A percentile compares a stretch with the other conserved stretches of the same genome.
These are phyloP conservation scores for Arabis alpina DNA, from an alignment of 345 rosid species.

Conservation along the genomic window DNA sequence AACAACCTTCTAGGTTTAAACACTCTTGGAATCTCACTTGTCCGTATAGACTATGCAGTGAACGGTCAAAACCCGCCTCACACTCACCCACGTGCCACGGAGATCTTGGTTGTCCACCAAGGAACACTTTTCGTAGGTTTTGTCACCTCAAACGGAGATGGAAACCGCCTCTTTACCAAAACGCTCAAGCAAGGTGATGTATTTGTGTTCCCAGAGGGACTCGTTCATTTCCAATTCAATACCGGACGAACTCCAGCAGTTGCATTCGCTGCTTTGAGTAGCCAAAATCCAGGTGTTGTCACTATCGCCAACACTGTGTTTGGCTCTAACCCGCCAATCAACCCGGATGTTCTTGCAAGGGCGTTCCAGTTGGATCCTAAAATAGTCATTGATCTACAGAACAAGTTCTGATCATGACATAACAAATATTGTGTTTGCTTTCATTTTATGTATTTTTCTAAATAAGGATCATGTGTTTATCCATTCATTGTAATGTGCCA, in stretches of 20 bases:
- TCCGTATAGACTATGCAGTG: conserved; percentile 39
- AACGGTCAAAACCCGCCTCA: conserved; percentile 40
- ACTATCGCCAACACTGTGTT: conserved; percentile 1
- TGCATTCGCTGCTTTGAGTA: neutral
- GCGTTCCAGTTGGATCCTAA: neutral
- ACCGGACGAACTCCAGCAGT: neutral
- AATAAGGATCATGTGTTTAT: neutral
- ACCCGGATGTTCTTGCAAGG: neutral
- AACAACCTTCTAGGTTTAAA: conserved; percentile 44
- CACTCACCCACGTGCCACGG: conserved; percentile 36
- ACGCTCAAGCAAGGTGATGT: conserved; percentile 3
- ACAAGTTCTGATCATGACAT: neutral
- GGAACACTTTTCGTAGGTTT: conserved; percentile 52
- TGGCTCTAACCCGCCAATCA: neutral
- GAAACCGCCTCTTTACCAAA: conserved; percentile 36
- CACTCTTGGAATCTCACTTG: conserved; percentile 37
- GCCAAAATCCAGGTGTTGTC: conserved; percentile 15
- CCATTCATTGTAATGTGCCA: neutral
- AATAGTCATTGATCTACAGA: neutral
- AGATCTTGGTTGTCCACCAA: conserved; percentile 37
- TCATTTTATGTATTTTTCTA: neutral
- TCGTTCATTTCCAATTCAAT: conserved; percentile 23
- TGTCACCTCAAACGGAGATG: conserved; percentile 46
- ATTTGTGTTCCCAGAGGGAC: conserved; percentile 35
- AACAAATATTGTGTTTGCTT: neutral